Conservation (phyloP, 192 early-diverging fungal species). For the Mortierella alpina region DNA sequence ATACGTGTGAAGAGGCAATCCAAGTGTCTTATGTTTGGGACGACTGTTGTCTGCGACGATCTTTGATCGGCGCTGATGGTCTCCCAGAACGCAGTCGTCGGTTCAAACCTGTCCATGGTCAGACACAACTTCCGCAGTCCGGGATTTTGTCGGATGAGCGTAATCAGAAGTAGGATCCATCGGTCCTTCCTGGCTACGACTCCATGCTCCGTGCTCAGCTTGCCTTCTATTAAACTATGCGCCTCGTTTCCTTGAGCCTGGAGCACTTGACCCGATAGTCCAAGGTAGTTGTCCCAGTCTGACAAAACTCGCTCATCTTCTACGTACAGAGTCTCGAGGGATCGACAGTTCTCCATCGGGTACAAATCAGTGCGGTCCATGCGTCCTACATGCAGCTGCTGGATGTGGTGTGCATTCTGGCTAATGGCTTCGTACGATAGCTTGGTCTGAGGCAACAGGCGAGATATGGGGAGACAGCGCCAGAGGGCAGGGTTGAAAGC, state of each 20-base stretch:
- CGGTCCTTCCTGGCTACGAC: neutral
- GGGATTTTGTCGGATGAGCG: constrained; percentile 1
- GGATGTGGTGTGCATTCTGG: neutral
- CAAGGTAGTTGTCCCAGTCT: constrained; percentile 1
- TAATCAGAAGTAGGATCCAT: constrained; percentile 3
- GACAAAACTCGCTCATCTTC: constrained; percentile 12
- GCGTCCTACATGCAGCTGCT: neutral
- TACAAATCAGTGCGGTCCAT: neutral
- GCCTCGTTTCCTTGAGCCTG: neutral
- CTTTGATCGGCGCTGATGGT: neutral
- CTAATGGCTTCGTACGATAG: constrained; percentile 1
- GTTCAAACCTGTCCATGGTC: constrained; percentile 24
- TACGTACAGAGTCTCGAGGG: constrained; percentile 3
- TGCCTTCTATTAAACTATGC: neutral
- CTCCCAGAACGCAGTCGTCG: constrained; percentile 10
- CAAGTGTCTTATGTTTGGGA: neutral
- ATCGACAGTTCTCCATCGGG: neutral
- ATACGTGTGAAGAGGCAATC: constrained; percentile 16
- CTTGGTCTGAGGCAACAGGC: neutral
- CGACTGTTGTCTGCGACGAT: neutral
- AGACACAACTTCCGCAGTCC: neutral
- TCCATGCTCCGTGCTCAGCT: neutral
- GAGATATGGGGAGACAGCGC: neutral
- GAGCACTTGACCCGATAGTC: neutral
- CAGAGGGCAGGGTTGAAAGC: constrained; percentile 10